Percentiles rank a stretch among this genome's conserved stretches.
Conservation (phyloP, 2,329 filamentous ascomycete genomes). For the Pseudogymnoascus sp. region DNA sequence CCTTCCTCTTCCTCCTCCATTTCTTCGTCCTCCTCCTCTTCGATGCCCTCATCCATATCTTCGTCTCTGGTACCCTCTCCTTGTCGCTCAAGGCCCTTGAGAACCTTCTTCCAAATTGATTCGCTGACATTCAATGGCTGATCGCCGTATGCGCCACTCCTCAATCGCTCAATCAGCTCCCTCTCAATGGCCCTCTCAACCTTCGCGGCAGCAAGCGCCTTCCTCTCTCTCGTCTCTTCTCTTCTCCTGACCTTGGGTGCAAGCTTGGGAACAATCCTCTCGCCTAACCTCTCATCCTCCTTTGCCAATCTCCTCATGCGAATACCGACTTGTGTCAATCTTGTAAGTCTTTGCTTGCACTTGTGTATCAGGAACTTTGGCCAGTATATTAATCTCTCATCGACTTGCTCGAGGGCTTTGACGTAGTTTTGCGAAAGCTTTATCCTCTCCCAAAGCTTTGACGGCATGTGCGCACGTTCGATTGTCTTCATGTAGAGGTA, state of each 20-base stretch:
- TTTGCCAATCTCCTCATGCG: slow-evolving; percentile 70
- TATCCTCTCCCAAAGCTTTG: slow-evolving; percentile 91
- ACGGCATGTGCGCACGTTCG: slow-evolving; percentile 80
- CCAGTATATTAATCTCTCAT: slow-evolving; percentile 82
- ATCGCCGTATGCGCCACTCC: slow-evolving; percentile 90
- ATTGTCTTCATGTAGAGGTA: slow-evolving; percentile 97
- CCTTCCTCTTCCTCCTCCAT: slow-evolving; percentile 64
- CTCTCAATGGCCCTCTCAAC: slow-evolving; percentile 93
- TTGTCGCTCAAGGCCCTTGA: slow-evolving; percentile 79
- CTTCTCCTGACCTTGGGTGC: slow-evolving; percentile 81
- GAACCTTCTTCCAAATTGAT: slow-evolving; percentile 93
- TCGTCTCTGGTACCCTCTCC: slow-evolving; percentile 77
- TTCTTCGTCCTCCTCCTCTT: slow-evolving; percentile 64
- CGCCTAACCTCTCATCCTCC: slow-evolving; percentile 83
- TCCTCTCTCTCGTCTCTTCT: slow-evolving; percentile 68
- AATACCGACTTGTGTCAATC: slow-evolving; percentile 86
- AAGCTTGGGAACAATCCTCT: slow-evolving; percentile 79
- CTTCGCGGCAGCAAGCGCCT: slow-evolving; percentile 78
- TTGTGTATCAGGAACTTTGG: slow-evolving; percentile 90
- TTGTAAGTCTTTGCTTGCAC: slow-evolving; percentile 91
- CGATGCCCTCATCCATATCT: slow-evolving; percentile 81
- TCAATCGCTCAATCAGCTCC: slow-evolving; percentile 82
- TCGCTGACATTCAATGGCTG: slow-evolving; percentile 93
- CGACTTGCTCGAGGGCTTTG: slow-evolving; percentile 80
- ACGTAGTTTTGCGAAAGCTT: slow-evolving; percentile 85